Evolutionary conservation across 2,329 filamentous ascomycete species (phyloP).

Genomic region (Ophiostoma ips): DNA sequence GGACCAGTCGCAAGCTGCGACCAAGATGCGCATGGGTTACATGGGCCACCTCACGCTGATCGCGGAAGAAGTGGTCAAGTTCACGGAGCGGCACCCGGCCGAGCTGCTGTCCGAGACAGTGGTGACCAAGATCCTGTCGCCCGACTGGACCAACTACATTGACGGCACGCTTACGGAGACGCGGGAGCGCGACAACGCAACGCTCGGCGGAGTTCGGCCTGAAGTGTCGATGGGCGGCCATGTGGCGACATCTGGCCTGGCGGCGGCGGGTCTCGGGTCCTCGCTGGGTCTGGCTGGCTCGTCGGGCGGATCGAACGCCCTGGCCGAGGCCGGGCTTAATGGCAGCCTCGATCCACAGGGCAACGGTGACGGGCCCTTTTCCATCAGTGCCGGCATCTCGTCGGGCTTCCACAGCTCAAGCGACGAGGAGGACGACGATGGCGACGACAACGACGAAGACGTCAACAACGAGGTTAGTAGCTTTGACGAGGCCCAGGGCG

Average conservation of each 20-base stretch:
- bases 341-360: slow-evolving; percentile 42
- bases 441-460: slow-evolving; percentile 71
- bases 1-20: slow-evolving; percentile 70
- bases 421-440: slow-evolving; percentile 91
- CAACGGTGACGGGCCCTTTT: slow-evolving; percentile 54
- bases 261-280: slow-evolving; percentile 30
- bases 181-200: slow-evolving; percentile 92
- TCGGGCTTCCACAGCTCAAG: slow-evolving; percentile 92
- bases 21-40: slow-evolving; percentile 86
- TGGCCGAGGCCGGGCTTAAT: slow-evolving; percentile 70
- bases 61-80: slow-evolving; percentile 96
- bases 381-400: slow-evolving; percentile 55
- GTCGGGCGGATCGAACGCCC: slow-evolving; percentile 44
- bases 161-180: slow-evolving; percentile 89
- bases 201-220: slow-evolving; percentile 84
- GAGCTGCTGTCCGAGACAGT: slow-evolving; percentile 75
- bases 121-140: slow-evolving; percentile 75
- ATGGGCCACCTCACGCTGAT: slow-evolving; percentile 98
- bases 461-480: slow-evolving; percentile 52
- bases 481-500: not conserved
- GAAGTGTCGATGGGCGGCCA: slow-evolving; percentile 77
- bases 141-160: slow-evolving; percentile 88
- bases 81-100: slow-evolving; percentile 83
- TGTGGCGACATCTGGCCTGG: slow-evolving; percentile 34
- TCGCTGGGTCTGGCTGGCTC: slow-evolving; percentile 21